phyloP scores from a whole-genome alignment of 768 basidiomycete genomes.

The Lyophyllum decastes region DNA sequence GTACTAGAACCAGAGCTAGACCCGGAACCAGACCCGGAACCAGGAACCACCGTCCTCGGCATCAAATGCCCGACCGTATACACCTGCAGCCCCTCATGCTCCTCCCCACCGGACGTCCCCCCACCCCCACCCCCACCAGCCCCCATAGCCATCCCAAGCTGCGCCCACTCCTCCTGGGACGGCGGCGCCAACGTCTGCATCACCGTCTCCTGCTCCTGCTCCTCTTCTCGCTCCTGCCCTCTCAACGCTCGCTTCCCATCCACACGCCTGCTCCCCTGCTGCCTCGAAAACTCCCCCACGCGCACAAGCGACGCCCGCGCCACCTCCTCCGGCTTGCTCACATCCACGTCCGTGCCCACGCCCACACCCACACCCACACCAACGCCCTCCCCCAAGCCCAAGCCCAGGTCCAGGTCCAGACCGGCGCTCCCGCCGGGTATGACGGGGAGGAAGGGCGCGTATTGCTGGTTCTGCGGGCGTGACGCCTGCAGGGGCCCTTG shows the following conservation, averaged over 20 bases:
- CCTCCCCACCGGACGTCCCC: too few relatives aligned
- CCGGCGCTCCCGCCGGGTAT: constrained; percentile 26
- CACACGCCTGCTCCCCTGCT: constrained; percentile 40
- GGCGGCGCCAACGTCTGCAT: constrained; percentile 16
- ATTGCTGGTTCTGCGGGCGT: constrained; percentile 11
- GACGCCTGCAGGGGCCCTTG: too few relatives aligned
- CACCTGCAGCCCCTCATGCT: constrained; percentile 73
- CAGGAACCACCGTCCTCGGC: constrained; percentile 45
- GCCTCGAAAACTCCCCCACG: constrained; percentile 77
- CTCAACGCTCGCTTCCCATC: too few relatives aligned
- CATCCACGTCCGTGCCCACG: neutral
- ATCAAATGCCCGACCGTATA: constrained; percentile 80
- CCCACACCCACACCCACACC: neutral
- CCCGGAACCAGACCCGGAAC: constrained; percentile 31
- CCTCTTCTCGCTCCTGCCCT: too few relatives aligned
- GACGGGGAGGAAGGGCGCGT: constrained; percentile 55
- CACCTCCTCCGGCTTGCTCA: constrained; percentile 32
- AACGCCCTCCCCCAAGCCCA: too few relatives aligned
- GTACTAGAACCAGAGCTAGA: too few relatives aligned
- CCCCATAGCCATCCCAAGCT: neutral
- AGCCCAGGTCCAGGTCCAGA: too few relatives aligned
- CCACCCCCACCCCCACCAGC: too few relatives aligned
- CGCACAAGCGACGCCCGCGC: constrained; percentile 71
- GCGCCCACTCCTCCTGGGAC: neutral
- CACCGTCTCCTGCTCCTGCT: constrained; percentile 8